Conservation (phyloP, 148 eudicot species). For the Hydrangea macrophylla region DNA sequence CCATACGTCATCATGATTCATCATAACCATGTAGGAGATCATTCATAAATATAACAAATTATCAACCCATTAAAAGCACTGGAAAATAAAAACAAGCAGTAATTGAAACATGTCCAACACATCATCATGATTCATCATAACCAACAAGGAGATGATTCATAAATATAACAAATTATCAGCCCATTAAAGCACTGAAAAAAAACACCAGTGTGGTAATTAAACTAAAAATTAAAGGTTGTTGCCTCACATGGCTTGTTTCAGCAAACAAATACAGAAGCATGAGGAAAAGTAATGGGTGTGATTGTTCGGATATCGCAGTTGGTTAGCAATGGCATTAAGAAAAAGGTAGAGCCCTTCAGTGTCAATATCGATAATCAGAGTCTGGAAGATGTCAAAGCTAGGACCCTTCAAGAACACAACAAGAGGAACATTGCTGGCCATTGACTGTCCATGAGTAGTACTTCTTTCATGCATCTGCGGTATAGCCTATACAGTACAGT, state of each 20-base stretch:
- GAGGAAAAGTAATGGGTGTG: constrained; percentile 84
- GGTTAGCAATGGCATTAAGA: constrained; percentile 82
- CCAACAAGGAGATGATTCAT: neutral
- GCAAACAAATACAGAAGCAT: constrained; percentile 57
- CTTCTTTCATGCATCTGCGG: no score
- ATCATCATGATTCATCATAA: neutral
- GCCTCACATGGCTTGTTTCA: constrained; percentile 57
- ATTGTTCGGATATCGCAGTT: constrained; percentile 79
- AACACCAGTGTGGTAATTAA: neutral
- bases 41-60: no score
- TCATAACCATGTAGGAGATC: no score
- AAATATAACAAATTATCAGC: neutral
- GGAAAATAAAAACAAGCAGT: neutral
- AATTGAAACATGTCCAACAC: neutral
- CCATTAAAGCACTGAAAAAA: neutral
- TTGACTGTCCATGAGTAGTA: constrained; percentile 46
- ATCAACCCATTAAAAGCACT: no score
- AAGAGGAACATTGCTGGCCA: constrained; percentile 29
- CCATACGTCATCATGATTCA: no score
- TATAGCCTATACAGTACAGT: no score
- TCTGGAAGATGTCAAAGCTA: constrained; percentile 63
- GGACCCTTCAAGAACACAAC: constrained; percentile 39
- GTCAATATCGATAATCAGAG: constrained; percentile 58
- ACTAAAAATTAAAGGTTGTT: neutral
- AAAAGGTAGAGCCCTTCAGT: constrained; percentile 81